phyloP scores from a whole-genome alignment of 768 basidiomycete genomes.

The Boletus speciosus region DNA sequence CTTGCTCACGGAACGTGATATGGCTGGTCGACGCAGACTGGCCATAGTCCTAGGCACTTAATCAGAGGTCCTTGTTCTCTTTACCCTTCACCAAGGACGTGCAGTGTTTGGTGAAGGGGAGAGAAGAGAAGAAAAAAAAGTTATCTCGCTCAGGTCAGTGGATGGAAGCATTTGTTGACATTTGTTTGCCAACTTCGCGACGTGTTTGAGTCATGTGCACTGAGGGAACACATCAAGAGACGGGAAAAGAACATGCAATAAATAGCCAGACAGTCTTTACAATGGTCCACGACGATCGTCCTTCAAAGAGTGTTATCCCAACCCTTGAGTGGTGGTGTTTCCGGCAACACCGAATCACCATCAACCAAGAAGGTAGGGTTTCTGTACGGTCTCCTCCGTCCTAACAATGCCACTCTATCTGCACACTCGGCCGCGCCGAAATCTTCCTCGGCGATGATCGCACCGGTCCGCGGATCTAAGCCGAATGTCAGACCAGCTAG shows the following conservation, averaged over 20 bases:
- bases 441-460: constrained; percentile 56
- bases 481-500: constrained; percentile 50
- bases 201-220: constrained; percentile 1
- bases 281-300: not conserved
- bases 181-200: constrained; percentile 17
- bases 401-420: constrained; percentile 19
- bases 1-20: constrained; percentile 44
- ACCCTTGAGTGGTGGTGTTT: constrained; percentile 1
- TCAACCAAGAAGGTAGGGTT: constrained; percentile 2
- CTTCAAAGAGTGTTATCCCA: not conserved
- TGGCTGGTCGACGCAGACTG: constrained; percentile 36
- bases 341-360: not conserved
- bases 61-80: constrained; percentile 36
- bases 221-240: too few relatives aligned
- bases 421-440: not conserved
- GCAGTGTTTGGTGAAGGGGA: constrained; percentile 47
- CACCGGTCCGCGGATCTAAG: constrained; percentile 57
- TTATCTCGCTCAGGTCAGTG: not conserved
- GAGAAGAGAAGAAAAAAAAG: constrained; percentile 35
- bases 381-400: constrained; percentile 3
- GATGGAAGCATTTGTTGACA: constrained; percentile 19
- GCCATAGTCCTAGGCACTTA: constrained; percentile 12
- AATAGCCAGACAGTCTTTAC: too few relatives aligned
- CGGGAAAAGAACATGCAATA: not conserved
- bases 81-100: constrained; percentile 43